A percentile compares a stretch with the other conserved stretches of the same genome.
Evolutionary conservation across 140 eudicot species (phyloP).

Genomic region (Erigeron philadelphicus): DNA sequence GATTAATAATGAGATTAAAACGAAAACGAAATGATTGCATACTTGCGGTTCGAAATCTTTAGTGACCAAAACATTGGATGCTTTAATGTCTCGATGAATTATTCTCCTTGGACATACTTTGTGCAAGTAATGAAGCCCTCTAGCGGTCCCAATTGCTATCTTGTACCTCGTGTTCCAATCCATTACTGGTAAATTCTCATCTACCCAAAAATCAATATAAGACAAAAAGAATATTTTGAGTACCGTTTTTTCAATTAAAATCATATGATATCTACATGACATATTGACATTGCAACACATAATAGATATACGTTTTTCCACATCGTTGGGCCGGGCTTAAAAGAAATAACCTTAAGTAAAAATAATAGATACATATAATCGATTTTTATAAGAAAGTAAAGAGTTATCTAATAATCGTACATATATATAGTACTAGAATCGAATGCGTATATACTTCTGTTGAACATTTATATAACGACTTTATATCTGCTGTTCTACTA

Average conservation of each 20-base stretch:
- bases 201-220: conserved; percentile 29
- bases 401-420: no score
- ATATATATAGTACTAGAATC: no score
- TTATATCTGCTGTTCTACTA: no score
- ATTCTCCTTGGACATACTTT: conserved; percentile 88
- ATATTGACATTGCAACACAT: background rate
- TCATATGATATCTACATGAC: background rate
- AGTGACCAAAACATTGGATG: conserved; percentile 69
- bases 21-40: background rate
- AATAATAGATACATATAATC: background rate
- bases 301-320: background rate
- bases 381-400: background rate
- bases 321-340: background rate
- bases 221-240: conserved; percentile 24
- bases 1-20: background rate
- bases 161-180: conserved; percentile 84
- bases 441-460: no score
- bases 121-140: conserved; percentile 87
- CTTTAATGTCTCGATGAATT: conserved; percentile 89
- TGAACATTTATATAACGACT: no score
- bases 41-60: conserved; percentile 88
- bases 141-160: conserved; percentile 82
- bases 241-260: background rate
- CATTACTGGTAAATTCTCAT: conserved; percentile 58
- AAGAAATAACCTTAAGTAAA: background rate